A percentile compares a stretch with the other conserved stretches of the same genome.
Conservation (phyloP, 257 asterid genomes). For the Lycium ferocissimum region DNA sequence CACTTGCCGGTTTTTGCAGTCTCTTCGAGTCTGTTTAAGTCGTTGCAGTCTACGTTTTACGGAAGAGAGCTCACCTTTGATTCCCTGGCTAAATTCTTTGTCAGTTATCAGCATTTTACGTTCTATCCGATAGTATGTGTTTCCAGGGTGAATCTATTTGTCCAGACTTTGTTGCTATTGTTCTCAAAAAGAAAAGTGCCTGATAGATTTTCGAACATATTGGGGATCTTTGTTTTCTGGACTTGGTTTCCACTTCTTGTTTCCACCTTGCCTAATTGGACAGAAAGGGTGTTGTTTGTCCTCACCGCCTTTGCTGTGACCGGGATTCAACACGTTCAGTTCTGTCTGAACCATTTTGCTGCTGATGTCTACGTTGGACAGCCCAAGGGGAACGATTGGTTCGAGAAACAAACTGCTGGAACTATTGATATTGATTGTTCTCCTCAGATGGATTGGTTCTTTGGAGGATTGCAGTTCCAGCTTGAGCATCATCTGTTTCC, state of each 20-base stretch:
- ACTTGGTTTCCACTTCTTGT: conserved; percentile 87
- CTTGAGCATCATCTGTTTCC: conserved; percentile 90
- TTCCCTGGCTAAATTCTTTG: conserved; percentile 58
- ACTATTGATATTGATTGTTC: conserved; percentile 75
- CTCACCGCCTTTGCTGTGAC: conserved; percentile 60
- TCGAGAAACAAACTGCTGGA: conserved; percentile 84
- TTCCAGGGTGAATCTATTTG: conserved; percentile 75
- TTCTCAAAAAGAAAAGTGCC: conserved; percentile 68
- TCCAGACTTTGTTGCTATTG: conserved; percentile 71
- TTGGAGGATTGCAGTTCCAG: conserved; percentile 90
- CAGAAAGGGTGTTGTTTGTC: conserved; percentile 64
- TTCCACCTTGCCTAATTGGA: conserved; percentile 69
- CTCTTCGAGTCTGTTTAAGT: conserved; percentile 54
- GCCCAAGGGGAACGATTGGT: conserved; percentile 86
- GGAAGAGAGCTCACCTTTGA: conserved; percentile 69
- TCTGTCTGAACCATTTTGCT: conserved; percentile 85
- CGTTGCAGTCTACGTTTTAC: conserved; percentile 64
- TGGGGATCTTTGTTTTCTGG: conserved; percentile 80
- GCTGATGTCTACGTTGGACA: conserved; percentile 73
- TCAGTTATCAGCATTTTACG: conserved; percentile 75
- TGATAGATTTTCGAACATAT: conserved; percentile 65
- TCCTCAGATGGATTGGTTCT: conserved; percentile 83
- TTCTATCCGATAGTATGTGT: conserved; percentile 72
- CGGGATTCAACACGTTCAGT: conserved; percentile 80
- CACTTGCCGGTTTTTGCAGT: conserved; percentile 89